These are phyloP conservation scores for Eucalyptus tenuipes DNA, from an alignment of 345 rosid genomes.

Conservation along the genomic window DNA sequence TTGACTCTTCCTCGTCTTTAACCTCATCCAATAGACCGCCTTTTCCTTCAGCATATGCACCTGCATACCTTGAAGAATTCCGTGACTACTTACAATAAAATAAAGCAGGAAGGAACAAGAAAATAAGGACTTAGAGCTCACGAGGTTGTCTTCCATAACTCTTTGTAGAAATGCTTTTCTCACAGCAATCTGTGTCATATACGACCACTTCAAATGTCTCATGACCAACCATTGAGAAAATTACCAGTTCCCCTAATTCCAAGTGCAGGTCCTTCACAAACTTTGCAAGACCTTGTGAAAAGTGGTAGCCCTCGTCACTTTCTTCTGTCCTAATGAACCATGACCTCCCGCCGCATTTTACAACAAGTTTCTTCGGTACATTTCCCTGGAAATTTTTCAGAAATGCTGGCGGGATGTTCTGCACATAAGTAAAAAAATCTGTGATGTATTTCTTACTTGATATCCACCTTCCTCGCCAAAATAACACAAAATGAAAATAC, in stretches of 20 bases:
- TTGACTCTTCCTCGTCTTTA: background rate
- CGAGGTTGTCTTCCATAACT: background rate
- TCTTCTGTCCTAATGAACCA: background rate
- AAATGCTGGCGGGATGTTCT: background rate
- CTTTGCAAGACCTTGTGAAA: background rate
- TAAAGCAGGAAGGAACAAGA: background rate
- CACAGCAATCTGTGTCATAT: background rate
- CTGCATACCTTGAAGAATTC: background rate
- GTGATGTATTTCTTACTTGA: background rate
- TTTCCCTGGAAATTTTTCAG: background rate
- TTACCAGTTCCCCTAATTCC: background rate
- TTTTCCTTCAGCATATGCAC: background rate
- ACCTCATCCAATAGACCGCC: background rate
- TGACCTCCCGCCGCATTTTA: background rate
- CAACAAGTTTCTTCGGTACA: background rate
- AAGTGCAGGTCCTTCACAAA: background rate
- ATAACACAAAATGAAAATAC: background rate
- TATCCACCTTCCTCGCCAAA: background rate
- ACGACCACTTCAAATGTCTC: background rate
- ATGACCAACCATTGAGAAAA: background rate
- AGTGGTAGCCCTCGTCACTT: background rate
- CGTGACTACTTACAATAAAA: background rate
- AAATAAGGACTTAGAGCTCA: background rate
- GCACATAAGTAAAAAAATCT: background rate
- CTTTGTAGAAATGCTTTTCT: background rate